Conservation (phyloP, 148 eudicot genomes). For the Silene conica region DNA sequence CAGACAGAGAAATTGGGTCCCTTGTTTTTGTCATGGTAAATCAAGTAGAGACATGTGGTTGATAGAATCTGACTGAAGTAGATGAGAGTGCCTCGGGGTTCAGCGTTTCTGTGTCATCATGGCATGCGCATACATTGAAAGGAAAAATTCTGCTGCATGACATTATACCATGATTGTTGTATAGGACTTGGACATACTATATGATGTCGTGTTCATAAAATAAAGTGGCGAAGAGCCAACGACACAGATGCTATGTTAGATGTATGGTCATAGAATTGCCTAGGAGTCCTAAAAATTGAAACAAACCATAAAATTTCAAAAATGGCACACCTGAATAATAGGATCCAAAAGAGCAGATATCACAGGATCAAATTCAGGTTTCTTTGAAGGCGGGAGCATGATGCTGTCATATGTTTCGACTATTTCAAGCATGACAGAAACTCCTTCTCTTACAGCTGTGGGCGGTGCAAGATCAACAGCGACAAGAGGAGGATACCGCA, state of each 20-base stretch:
- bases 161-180: no score
- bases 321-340: slow-evolving; percentile 68
- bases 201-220: neutral
- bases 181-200: neutral
- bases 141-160: no score
- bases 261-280: neutral
- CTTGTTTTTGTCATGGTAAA: no score
- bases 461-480: slow-evolving; percentile 95
- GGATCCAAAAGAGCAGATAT: slow-evolving; percentile 94
- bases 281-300: neutral
- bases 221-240: neutral
- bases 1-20: no score
- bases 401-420: slow-evolving; percentile 80
- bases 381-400: slow-evolving; percentile 84
- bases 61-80: no score
- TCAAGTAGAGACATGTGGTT: no score
- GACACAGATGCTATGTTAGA: neutral
- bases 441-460: slow-evolving; percentile 86
- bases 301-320: slow-evolving; percentile 3
- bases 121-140: no score
- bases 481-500: slow-evolving; percentile 89
- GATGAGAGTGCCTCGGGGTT: no score
- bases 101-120: no score
- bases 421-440: slow-evolving; percentile 79
- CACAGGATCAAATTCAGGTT: slow-evolving; percentile 72